Evolutionary conservation across 1,284 basidiomycete genomes (phyloP), one percentile per base, ranked within the genome.

Genomic region (Ceratobasidium sp.): DNA sequence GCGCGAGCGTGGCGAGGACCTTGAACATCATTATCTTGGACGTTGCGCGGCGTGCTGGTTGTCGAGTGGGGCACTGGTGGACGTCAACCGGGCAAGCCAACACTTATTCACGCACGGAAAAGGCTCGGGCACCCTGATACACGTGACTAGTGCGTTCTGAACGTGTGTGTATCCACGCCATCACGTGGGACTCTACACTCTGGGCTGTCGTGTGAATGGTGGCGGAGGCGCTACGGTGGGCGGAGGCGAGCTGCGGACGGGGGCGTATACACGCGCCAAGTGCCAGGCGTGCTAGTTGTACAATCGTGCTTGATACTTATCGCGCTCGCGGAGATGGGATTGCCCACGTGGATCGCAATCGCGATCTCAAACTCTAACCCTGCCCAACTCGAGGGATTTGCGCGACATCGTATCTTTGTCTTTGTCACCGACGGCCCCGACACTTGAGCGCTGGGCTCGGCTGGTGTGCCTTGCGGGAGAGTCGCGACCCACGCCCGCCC

Each of bases 1-100:
- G 68, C 29, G 54, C 68, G 34, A 71, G 37, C 68, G 49, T 19
- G 4, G 68, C 39, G n/a, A 27, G 58, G 1, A 59, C 37, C 49
- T 71, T 59, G 68, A 71, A 71, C 68, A 71, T 46, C 54, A 71
- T 71, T 54, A 71, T 71, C 68, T 71, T 71, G 22, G 68, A 19
- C 9, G 22, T 22, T 5, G 68, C 37, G 14, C 39, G 31, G 34
- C 34, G 34, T 34, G 34, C n/a, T 51, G n/a, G 49, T 27, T 31
- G 65, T 56, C 7, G 22, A 22, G 46, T 48, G 51, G 5, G 64
- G 31, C 27, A 58, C 31, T 31, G 39, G 51, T 53, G 53, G 54
- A 69, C 53, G 51, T 69, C 53, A 69, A 69, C 53, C 66, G 58
- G 37, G 11, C 22, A 46, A 58, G 3, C n/a, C n/a, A 51, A 41